phyloP scores from a whole-genome alignment of 2,329 filamentous ascomycete species.

The Nannizzia gypsea region DNA sequence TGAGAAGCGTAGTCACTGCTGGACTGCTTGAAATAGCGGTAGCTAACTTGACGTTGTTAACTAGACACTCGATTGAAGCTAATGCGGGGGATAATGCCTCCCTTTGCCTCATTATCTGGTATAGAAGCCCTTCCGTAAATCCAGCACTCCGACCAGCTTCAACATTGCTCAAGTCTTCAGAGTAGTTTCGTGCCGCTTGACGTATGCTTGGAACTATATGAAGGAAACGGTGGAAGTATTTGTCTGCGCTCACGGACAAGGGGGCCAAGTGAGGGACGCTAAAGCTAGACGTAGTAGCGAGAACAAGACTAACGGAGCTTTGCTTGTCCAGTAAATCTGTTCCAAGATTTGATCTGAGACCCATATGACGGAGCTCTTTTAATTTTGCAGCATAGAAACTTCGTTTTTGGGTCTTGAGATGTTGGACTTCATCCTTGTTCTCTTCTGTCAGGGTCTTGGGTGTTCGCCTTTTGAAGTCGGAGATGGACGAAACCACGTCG shows the following conservation, averaged over 20 bases:
- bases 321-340: conserved; percentile 63
- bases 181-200: conserved; percentile 58
- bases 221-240: conserved; percentile 67
- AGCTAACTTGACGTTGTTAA: conserved; percentile 22
- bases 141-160: conserved; percentile 70
- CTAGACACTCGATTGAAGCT: conserved; percentile 22
- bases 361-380: conserved; percentile 75
- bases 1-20: conserved; percentile 18
- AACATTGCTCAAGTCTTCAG: conserved; percentile 69
- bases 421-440: conserved; percentile 71
- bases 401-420: conserved; percentile 81
- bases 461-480: conserved; percentile 70
- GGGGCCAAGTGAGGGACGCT: conserved; percentile 16
- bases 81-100: conserved; percentile 24
- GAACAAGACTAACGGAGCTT: conserved; percentile 54
- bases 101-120: conserved; percentile 34
- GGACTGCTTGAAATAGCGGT: conserved; percentile 23
- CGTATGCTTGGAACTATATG: conserved; percentile 61
- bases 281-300: conserved; percentile 46
- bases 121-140: conserved; percentile 74
- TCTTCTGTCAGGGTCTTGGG: conserved; percentile 72
- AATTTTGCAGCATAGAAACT: conserved; percentile 83
- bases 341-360: conserved; percentile 70
- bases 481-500: conserved; percentile 55
- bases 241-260: conserved; percentile 43